Conservation (phyloP, 176 grass and related monocot species). For the Aegilops speltoides region DNA sequence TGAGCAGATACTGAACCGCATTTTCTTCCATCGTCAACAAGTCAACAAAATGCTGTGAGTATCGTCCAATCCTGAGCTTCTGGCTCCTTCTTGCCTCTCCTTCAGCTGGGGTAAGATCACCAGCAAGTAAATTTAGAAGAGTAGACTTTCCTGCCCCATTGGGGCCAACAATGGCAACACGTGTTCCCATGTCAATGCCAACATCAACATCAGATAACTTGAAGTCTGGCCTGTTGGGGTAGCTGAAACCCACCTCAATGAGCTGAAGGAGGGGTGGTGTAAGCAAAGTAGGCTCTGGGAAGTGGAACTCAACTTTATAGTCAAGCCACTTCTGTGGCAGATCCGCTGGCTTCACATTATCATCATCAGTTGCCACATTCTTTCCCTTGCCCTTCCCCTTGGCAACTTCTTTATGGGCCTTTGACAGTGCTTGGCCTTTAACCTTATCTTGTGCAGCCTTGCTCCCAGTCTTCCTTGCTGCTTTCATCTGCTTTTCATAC, state of each 20-base stretch:
- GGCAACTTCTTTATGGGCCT: neutral
- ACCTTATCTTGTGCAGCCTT: slow-evolving; percentile 23
- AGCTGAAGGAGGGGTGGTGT: slow-evolving; percentile 61
- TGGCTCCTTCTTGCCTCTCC: slow-evolving; percentile 60
- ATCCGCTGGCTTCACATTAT: slow-evolving; percentile 25
- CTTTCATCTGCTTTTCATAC: slow-evolving; percentile 51
- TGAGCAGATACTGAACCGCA: slow-evolving; percentile 59
- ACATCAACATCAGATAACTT: slow-evolving; percentile 53
- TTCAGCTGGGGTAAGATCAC: slow-evolving; percentile 51
- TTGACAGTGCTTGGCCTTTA: neutral
- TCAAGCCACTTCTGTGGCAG: slow-evolving; percentile 57
- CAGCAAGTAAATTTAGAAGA: slow-evolving; percentile 58
- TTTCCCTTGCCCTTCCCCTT: slow-evolving; percentile 7
- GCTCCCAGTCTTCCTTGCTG: slow-evolving; percentile 52
- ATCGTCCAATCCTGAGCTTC: slow-evolving; percentile 62
- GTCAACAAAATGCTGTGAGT: slow-evolving; percentile 76
- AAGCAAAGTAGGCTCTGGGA: slow-evolving; percentile 32
- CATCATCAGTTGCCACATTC: neutral
- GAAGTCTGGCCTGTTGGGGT: slow-evolving; percentile 54
- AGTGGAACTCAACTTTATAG: slow-evolving; percentile 64
- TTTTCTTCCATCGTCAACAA: slow-evolving; percentile 67
- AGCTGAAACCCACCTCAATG: slow-evolving; percentile 59
- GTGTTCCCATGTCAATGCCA: slow-evolving; percentile 70
- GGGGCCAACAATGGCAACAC: slow-evolving; percentile 65
- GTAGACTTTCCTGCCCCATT: slow-evolving; percentile 77